A percentile compares a stretch with the other conserved stretches of the same genome.
Evolutionary conservation across 1,139 yeast species (phyloP).

Genomic region (Trichomonascaceae sp.): DNA sequence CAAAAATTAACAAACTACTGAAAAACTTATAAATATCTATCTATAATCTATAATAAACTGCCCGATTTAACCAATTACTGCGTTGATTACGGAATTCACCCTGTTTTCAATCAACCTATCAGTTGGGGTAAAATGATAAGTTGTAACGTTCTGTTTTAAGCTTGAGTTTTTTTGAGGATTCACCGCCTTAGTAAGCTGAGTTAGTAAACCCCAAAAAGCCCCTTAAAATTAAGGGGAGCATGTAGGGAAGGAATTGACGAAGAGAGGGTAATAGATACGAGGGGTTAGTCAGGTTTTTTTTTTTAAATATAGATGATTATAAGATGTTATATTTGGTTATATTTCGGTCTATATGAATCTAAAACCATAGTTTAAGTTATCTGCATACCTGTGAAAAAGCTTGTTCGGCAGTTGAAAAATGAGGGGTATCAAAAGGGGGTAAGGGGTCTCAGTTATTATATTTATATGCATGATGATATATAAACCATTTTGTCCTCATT

Average conservation of each 20-base stretch:
- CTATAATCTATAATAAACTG: not conserved
- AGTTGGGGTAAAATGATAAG: not conserved
- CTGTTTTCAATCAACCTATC: not conserved
- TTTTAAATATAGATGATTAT: too few species aligned
- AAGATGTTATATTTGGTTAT: too few species aligned
- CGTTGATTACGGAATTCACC: not conserved
- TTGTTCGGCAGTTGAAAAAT: too few species aligned
- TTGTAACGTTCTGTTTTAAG: not conserved
- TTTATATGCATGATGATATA: too few species aligned
- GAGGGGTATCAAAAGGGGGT: too few species aligned
- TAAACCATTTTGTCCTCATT: too few species aligned
- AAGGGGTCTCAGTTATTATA: too few species aligned
- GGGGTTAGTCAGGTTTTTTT: not conserved
- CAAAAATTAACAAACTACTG: constrained; percentile 9
- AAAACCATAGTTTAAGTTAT: too few species aligned
- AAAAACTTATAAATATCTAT: too few species aligned
- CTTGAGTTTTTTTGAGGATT: not conserved
- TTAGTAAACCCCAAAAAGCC: not conserved
- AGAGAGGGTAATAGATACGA: not conserved
- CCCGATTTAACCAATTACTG: not conserved
- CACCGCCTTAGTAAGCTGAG: not conserved
- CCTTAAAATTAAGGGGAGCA: not conserved
- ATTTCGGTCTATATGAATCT: too few species aligned
- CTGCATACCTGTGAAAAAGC: too few species aligned
- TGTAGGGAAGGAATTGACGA: not conserved